Evolutionary conservation across 345 rosid genomes (phyloP).

Genomic region (Draba incana): DNA sequence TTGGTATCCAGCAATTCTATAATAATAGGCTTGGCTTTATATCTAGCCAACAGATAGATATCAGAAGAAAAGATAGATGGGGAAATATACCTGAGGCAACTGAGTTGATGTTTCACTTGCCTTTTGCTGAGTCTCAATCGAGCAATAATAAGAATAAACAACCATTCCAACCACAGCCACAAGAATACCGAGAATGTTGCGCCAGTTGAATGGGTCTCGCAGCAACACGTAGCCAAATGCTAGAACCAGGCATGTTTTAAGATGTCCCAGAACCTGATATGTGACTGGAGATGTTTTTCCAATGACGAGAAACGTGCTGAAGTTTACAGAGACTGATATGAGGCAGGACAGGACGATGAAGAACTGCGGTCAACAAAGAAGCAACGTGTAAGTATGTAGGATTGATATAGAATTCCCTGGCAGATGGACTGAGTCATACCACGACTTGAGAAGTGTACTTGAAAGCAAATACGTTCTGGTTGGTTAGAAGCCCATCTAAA

Average conservation of each 20-base stretch:
- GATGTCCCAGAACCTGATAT: conserved; percentile 98
- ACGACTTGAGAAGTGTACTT: conserved; percentile 94
- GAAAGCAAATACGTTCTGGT: conserved; percentile 93
- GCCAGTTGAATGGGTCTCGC: conserved; percentile 95
- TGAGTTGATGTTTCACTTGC: conserved; percentile 64
- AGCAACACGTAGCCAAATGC: conserved; percentile 95
- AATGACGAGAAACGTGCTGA: conserved; percentile 96
- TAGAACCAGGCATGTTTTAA: conserved; percentile 96
- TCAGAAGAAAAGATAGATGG: neutral
- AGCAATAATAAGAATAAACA: conserved; percentile 86
- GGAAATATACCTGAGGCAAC: conserved; percentile 68
- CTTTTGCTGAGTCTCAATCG: conserved; percentile 81
- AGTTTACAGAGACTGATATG: conserved; percentile 99
- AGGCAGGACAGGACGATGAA: conserved; percentile 98
- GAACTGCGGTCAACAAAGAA: conserved; percentile 68
- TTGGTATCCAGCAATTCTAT: neutral
- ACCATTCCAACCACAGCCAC: conserved; percentile 96
- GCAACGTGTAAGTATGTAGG: conserved; percentile 23
- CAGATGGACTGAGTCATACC: conserved; percentile 56
- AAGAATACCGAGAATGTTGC: conserved; percentile 89
- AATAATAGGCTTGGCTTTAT: neutral
- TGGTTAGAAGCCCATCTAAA: conserved; percentile 94
- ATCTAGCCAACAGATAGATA: neutral
- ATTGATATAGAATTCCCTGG: neutral
- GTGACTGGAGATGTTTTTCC: conserved; percentile 99